A percentile compares a stretch with the other conserved stretches of the same genome.
Conservation (phyloP, 805 yeast genomes). For the Metschnikowia noctiluminum region DNA sequence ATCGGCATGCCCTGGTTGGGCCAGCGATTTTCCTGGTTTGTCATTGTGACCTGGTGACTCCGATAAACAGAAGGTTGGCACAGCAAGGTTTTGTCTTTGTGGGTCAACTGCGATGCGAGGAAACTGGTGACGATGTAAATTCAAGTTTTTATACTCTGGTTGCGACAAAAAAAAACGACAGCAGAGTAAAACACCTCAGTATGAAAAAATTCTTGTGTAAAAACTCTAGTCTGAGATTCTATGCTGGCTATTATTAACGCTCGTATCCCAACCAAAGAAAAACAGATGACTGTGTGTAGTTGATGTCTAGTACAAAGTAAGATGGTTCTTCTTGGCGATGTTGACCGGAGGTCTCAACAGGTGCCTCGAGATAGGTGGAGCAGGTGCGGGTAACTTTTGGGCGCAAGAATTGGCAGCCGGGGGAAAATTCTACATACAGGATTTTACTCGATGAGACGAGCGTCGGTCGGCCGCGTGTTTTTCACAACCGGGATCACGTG, state of each 20-base stretch:
- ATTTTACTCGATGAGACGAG: neutral
- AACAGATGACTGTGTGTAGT: neutral
- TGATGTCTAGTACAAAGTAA: neutral
- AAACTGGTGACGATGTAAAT: neutral
- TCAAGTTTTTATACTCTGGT: neutral
- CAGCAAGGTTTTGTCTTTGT: too few relatives aligned
- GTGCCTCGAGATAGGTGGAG: conserved; percentile 12
- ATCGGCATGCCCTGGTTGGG: conserved; percentile 40
- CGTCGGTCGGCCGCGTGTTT: conserved; percentile 3
- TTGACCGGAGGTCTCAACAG: conserved; percentile 5
- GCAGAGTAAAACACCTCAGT: conserved; percentile 1
- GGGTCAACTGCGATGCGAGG: neutral
- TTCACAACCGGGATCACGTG: conserved; percentile 2
- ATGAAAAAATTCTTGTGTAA: neutral
- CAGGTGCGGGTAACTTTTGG: conserved; percentile 12
- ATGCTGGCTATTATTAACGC: neutral
- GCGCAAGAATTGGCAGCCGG: conserved; percentile 9
- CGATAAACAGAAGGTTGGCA: too few relatives aligned
- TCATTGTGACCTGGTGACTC: conserved; percentile 20
- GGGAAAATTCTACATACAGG: conserved; percentile 3
- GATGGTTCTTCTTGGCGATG: neutral
- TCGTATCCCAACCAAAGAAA: neutral
- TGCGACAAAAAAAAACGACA: neutral
- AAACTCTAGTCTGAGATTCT: neutral
- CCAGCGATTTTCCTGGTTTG: conserved; percentile 44